Evolutionary conservation across 2,329 filamentous ascomycete species (phyloP).

Genomic region (Fonsecaea nubica): DNA sequence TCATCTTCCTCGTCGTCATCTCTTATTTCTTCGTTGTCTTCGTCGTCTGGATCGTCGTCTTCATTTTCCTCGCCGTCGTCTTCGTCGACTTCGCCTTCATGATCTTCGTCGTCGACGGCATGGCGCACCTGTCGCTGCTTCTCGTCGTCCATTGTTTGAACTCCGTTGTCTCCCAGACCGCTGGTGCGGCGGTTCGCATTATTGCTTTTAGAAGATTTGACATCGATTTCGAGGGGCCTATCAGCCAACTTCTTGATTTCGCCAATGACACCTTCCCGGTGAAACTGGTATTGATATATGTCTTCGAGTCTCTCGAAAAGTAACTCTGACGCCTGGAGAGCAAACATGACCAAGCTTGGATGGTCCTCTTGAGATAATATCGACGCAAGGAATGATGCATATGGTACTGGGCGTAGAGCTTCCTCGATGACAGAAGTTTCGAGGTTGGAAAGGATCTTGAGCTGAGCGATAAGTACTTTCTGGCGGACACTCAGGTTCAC

Average conservation of each 20-base stretch:
- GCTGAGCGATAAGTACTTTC: slow-evolving; percentile 91
- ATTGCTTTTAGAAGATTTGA: slow-evolving; percentile 36
- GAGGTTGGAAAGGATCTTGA: slow-evolving; percentile 98
- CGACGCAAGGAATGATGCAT: slow-evolving; percentile 92
- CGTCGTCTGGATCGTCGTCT: slow-evolving; percentile 55
- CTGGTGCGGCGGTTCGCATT: slow-evolving; percentile 43
- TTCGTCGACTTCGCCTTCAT: slow-evolving; percentile 58
- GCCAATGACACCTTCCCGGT: slow-evolving; percentile 91
- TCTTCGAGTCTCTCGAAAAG: slow-evolving; percentile 81
- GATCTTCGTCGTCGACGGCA: slow-evolving; percentile 41
- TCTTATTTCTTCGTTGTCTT: slow-evolving; percentile 54
- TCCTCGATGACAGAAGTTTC: slow-evolving; percentile 84
- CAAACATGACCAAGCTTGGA: slow-evolving; percentile 80
- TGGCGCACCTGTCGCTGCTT: slow-evolving; percentile 1
- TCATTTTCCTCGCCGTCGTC: slow-evolving; percentile 63
- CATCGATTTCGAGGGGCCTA: slow-evolving; percentile 33
- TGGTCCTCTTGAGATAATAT: slow-evolving; percentile 97
- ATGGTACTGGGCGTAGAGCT: slow-evolving; percentile 84
- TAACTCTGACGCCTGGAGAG: slow-evolving; percentile 86
- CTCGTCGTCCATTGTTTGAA: background rate
- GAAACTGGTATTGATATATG: slow-evolving; percentile 95
- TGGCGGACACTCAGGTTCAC: slow-evolving; percentile 94
- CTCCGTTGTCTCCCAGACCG: background rate
- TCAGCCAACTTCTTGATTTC: slow-evolving; percentile 84
- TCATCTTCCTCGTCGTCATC: slow-evolving; percentile 52